These are phyloP conservation scores for Scytalidium lignicola DNA, from an alignment of 2,329 filamentous ascomycete genomes.

Conservation along the genomic window DNA sequence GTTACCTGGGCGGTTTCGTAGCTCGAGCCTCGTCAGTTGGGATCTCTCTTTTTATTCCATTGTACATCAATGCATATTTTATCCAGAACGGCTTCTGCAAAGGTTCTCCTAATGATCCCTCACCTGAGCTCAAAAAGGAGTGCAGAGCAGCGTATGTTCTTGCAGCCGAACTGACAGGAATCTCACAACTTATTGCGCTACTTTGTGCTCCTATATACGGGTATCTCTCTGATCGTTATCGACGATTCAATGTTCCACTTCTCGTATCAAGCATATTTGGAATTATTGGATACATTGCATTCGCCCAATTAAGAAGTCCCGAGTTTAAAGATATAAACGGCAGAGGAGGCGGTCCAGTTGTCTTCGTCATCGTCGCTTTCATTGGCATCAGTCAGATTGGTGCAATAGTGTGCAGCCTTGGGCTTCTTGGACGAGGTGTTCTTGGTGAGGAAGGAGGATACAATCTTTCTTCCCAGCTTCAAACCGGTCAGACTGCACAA, in stretches of 20 bases:
- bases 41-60: conserved; percentile 89
- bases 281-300: conserved; percentile 69
- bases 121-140: conserved; percentile 73
- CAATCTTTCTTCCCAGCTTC: conserved; percentile 25
- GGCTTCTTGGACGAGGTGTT: conserved; percentile 76
- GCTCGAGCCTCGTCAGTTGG: conserved; percentile 91
- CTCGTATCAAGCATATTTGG: conserved; percentile 67
- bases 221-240: conserved; percentile 67
- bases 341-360: conserved; percentile 59
- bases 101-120: conserved; percentile 56
- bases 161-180: conserved; percentile 80
- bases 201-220: conserved; percentile 84
- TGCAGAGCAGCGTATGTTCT: conserved; percentile 85
- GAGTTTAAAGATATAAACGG: conserved; percentile 62
- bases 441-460: conserved; percentile 41
- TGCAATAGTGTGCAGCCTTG: conserved; percentile 92
- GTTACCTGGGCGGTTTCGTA: conserved; percentile 91
- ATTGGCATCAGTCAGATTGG: conserved; percentile 94
- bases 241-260: conserved; percentile 67
- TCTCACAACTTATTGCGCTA: conserved; percentile 81
- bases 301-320: conserved; percentile 72
- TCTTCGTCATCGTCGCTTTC: conserved; percentile 73
- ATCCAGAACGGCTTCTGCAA: conserved; percentile 75
- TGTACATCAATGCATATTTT: conserved; percentile 90
- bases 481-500: conserved; percentile 5